Percentiles rank a stretch among this genome's conserved stretches.
Conservation (phyloP, 2,329 filamentous ascomycete genomes). For the Aspergillus pseudotamarii region DNA sequence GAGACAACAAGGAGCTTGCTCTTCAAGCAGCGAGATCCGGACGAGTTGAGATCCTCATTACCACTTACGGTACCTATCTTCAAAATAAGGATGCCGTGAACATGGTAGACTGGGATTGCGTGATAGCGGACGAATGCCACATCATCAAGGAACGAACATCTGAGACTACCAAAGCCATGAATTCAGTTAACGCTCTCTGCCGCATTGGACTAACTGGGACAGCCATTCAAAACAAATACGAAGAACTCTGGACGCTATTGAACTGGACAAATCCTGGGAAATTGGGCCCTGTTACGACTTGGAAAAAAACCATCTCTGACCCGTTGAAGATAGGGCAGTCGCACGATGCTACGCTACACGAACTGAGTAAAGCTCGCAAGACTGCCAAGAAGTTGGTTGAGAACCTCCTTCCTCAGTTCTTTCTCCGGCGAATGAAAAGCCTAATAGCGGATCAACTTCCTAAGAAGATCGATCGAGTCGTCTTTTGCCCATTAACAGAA, state of each 20-base stretch:
- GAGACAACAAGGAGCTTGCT: conserved; percentile 69
- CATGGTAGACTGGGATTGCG: conserved; percentile 86
- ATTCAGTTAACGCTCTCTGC: conserved; percentile 86
- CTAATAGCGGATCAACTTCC: conserved; percentile 90
- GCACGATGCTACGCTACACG: conserved; percentile 81
- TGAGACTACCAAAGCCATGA: conserved; percentile 82
- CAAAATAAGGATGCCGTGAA: conserved; percentile 79
- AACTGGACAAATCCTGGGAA: conserved; percentile 93
- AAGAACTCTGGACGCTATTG: conserved; percentile 92
- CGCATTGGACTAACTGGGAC: conserved; percentile 93
- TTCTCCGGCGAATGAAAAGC: conserved; percentile 88
- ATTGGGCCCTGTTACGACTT: conserved; percentile 69
- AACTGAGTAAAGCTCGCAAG: conserved; percentile 77
- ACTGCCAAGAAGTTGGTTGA: conserved; percentile 83
- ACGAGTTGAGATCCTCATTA: conserved; percentile 85
- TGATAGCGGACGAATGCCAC: conserved; percentile 94
- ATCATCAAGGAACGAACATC: conserved; percentile 78
- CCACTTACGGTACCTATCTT: conserved; percentile 86
- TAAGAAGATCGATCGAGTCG: conserved; percentile 90
- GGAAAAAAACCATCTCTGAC: conserved; percentile 75
- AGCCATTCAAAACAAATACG: conserved; percentile 96
- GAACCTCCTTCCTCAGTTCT: conserved; percentile 86
- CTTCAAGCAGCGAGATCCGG: conserved; percentile 74
- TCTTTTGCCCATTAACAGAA: conserved; percentile 89
- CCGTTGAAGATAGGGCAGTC: conserved; percentile 87